A percentile compares a stretch with the other conserved stretches of the same genome.
Evolutionary conservation across 2,329 filamentous ascomycete species (phyloP).

Genomic region (Phialocephala sp.): DNA sequence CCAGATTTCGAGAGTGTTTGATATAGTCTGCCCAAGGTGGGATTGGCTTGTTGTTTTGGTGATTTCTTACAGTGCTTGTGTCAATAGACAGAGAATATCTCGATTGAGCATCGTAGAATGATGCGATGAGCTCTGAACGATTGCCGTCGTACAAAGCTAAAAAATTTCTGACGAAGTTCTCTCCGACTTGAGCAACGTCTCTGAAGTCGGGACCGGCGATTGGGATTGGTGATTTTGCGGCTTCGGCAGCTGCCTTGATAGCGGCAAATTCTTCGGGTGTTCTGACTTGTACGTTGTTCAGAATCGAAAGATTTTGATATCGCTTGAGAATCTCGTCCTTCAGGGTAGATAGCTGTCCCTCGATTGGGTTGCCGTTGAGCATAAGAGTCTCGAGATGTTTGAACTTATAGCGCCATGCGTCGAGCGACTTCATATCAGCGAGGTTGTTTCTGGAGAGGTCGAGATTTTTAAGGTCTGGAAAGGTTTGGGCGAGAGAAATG

Average conservation of each 20-base stretch:
- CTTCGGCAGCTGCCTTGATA: constrained; percentile 54
- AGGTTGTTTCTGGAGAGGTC: constrained; percentile 88
- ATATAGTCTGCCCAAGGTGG: constrained; percentile 77
- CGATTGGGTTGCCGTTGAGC: constrained; percentile 77
- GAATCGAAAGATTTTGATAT: constrained; percentile 79
- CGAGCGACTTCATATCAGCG: constrained; percentile 67
- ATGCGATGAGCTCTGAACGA: constrained; percentile 63
- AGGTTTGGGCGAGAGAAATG: constrained; percentile 75
- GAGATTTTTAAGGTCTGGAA: constrained; percentile 86
- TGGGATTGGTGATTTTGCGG: constrained; percentile 61
- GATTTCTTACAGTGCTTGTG: constrained; percentile 58
- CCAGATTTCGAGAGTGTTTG: constrained; percentile 78
- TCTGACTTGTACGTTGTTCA: constrained; percentile 78
- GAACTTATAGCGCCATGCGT: constrained; percentile 81
- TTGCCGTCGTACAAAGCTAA: constrained; percentile 77
- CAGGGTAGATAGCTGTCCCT: constrained; percentile 63
- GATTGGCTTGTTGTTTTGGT: constrained; percentile 46
- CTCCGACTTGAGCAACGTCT: constrained; percentile 75
- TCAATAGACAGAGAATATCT: constrained; percentile 80
- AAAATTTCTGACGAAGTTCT: constrained; percentile 77
- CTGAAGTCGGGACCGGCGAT: constrained; percentile 71
- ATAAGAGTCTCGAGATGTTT: constrained; percentile 80
- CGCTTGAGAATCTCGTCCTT: constrained; percentile 77
- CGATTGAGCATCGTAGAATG: constrained; percentile 78
- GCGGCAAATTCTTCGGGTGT: constrained; percentile 72